Evolutionary conservation across 805 yeast species (phyloP).

Genomic region (Yarrowia bubula): DNA sequence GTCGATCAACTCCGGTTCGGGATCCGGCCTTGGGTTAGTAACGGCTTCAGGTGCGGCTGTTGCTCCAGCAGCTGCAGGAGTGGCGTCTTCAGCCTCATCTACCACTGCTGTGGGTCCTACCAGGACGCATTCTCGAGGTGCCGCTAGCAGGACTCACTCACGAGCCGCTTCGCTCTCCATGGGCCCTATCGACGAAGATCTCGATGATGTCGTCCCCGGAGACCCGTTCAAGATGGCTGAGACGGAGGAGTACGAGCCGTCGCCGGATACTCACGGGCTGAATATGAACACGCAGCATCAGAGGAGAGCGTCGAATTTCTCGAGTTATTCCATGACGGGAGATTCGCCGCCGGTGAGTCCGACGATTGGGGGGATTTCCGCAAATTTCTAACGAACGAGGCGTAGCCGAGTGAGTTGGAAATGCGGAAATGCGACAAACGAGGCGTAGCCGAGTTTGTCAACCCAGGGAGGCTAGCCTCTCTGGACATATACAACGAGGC

Average conservation of each 20-base stretch:
- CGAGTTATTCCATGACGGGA: constrained; percentile 1
- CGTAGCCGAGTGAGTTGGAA: no score
- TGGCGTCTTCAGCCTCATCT: background rate
- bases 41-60: constrained; percentile 1
- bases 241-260: background rate
- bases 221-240: constrained; percentile 10
- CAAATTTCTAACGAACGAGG: background rate
- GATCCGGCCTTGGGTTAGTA: background rate
- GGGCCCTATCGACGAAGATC: constrained; percentile 14
- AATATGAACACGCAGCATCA: background rate
- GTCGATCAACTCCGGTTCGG: constrained; percentile 5
- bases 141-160: background rate
- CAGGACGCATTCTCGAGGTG: constrained; percentile 4
- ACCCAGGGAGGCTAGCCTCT: no score
- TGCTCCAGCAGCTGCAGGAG: background rate
- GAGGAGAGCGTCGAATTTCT: background rate
- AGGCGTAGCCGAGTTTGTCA: no score
- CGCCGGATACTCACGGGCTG: constrained; percentile 9
- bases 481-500: no score
- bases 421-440: no score
- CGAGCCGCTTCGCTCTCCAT: constrained; percentile 6
- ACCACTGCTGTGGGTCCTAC: constrained; percentile 3
- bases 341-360: constrained; percentile 18
- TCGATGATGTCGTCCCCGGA: background rate
- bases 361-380: constrained; percentile 4